phyloP scores from a whole-genome alignment of 352 stramenopile species.

The Peronospora belbahrii region DNA sequence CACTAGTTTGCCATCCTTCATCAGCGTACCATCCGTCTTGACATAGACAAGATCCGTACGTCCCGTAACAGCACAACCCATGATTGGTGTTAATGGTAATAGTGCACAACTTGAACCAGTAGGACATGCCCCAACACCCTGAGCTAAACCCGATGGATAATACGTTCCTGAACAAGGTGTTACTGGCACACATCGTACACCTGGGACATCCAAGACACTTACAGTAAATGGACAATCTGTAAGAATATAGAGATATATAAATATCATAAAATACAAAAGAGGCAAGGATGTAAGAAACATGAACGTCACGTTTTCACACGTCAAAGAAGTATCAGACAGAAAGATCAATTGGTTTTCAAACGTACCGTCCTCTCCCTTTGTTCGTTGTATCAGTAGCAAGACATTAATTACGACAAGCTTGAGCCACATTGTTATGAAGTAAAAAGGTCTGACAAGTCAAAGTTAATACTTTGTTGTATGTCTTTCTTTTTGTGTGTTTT shows the following conservation, averaged over 20 bases:
- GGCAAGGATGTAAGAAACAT: too few species aligned
- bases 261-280: neutral
- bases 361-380: slow-evolving; percentile 5
- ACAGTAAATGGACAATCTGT: slow-evolving; percentile 58
- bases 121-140: slow-evolving; percentile 50
- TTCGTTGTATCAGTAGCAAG: slow-evolving; percentile 13
- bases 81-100: slow-evolving; percentile 51
- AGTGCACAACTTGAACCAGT: slow-evolving; percentile 46
- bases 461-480: slow-evolving; percentile 2
- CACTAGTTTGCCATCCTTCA: slow-evolving; percentile 35
- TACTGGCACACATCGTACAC: slow-evolving; percentile 44
- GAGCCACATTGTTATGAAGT: slow-evolving; percentile 19
- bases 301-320: too few species aligned
- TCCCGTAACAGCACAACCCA: slow-evolving; percentile 49
- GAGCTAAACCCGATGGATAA: slow-evolving; percentile 32
- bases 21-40: slow-evolving; percentile 58
- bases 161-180: slow-evolving; percentile 59
- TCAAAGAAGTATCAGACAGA: too few species aligned
- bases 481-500: neutral
- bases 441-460: too few species aligned
- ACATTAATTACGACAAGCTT: slow-evolving; percentile 15
- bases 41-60: slow-evolving; percentile 59
- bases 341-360: too few species aligned
- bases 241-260: neutral
- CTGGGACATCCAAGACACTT: slow-evolving; percentile 52